Base-by-base conservation (phyloP, 768 basidiomycete species). In the Lactarius deliciosus region DNA sequence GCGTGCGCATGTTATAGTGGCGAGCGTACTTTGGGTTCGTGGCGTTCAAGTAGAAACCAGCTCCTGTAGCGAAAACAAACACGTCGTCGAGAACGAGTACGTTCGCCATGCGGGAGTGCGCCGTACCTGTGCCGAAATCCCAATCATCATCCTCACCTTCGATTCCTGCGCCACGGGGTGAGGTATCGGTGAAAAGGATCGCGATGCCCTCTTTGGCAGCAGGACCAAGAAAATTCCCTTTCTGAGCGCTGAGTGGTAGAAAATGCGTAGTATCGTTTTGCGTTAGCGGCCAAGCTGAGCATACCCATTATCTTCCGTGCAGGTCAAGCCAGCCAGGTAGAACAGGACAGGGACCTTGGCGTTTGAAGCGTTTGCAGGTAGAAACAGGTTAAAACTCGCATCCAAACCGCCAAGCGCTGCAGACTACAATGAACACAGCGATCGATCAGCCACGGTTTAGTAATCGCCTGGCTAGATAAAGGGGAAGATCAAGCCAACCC, bases 41-140 rank as follows among this genome's bases (percentile, higher is more conserved):
- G 3, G 96, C 96, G 74, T 97, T 88, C 71, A 99, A 76, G 77
- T 99, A 98, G 80, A 98, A 99, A 41, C 97, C 96, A 55, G 97
- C 97, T 55, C 82, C 86, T 82, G 65, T 25, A 15, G 36, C 36
- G 22, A 56, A 34, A 22, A 25, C 61, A 18, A 57, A 32, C 15
- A 22, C 5, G 34, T 22, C 58, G 63, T 57, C 41, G 16, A n/a
- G 30, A 30, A 16, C 36, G 54, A 70, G 61, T 36, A 18, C 3
- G 64, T 71, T 8, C 45, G 50, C n/a, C 22, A 8, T 18, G 57
- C 45, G 28, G 5, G 34, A 16, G 53, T 18, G 16, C 20, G 13
- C 11, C 75, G 68, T 62, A 78, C 95, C 94, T 32, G 88, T 89
- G 47, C 96, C 96, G 76, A 97, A 94, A 72, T 96, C 91, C 93